phyloP scores from a whole-genome alignment of 2,329 filamentous ascomycete species.

The Penicillium sp. region DNA sequence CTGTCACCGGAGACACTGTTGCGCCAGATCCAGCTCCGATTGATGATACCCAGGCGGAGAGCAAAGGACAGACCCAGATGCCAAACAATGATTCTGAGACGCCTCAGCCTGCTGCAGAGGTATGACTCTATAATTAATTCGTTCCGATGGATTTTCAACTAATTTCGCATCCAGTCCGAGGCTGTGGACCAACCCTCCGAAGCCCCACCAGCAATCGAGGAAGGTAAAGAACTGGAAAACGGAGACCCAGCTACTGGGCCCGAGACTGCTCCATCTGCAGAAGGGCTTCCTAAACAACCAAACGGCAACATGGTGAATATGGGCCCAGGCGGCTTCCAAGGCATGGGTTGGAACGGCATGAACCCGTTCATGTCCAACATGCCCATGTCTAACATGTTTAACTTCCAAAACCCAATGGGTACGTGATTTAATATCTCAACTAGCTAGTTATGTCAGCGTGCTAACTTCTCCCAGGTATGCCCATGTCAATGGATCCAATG shows the following conservation, averaged over 20 bases:
- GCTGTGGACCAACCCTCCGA: constrained; percentile 15
- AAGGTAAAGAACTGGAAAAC: neutral
- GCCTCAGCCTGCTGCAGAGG: constrained; percentile 19
- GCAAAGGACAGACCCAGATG: neutral
- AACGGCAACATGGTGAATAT: constrained; percentile 44
- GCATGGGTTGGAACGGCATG: constrained; percentile 68
- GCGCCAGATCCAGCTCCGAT: constrained; percentile 1
- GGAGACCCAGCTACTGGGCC: neutral
- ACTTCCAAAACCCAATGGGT: constrained; percentile 91
- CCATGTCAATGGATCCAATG: constrained; percentile 77
- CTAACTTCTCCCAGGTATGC: constrained; percentile 65
- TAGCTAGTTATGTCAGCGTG: neutral
- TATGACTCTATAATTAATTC: constrained; percentile 11
- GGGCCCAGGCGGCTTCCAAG: constrained; percentile 55
- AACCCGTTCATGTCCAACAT: constrained; percentile 66
- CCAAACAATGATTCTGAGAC: constrained; percentile 9
- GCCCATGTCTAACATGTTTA: constrained; percentile 37
- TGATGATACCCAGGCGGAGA: constrained; percentile 10
- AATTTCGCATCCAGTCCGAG: constrained; percentile 16
- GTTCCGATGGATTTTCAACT: neutral
- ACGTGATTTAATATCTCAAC: too few species aligned
- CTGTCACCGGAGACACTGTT: too few species aligned
- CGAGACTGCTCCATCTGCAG: neutral
- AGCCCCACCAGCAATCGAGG: neutral
- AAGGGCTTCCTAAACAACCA: constrained; percentile 4